Percentiles rank a stretch among this genome's conserved stretches.
Conservation (phyloP, 306 rosid genomes). For the Potentilla sterilis region DNA sequence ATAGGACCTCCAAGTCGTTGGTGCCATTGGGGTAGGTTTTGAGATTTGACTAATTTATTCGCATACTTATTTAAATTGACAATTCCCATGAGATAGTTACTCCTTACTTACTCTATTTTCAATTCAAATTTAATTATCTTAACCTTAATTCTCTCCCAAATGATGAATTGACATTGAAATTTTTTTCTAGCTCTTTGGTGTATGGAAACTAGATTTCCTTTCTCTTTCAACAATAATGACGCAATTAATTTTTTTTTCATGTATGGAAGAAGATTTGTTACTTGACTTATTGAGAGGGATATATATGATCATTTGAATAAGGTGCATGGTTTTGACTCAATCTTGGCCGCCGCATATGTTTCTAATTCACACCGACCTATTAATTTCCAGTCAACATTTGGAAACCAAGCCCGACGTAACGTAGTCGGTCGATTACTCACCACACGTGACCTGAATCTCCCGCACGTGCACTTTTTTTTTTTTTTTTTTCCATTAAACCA, state of each 20-base stretch:
- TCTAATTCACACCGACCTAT: not conserved
- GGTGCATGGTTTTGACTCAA: not conserved
- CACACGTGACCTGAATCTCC: not conserved
- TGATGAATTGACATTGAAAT: too few relatives aligned
- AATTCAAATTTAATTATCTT: not conserved
- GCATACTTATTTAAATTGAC: not conserved
- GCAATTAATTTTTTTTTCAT: not conserved
- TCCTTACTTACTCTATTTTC: not conserved
- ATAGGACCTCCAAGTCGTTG: not conserved
- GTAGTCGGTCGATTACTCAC: not conserved
- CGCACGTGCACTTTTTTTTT: not conserved
- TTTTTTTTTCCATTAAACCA: not conserved
- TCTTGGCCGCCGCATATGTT: not conserved
- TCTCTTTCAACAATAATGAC: not conserved
- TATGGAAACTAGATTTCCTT: not conserved
- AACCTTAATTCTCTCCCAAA: not conserved
- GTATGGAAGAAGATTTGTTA: not conserved
- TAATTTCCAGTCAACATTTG: not conserved
- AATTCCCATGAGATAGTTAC: not conserved
- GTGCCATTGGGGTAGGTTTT: not conserved
- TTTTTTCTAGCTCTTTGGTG: too few relatives aligned
- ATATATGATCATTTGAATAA: not conserved
- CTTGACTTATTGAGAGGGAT: not conserved
- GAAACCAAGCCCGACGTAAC: not conserved
- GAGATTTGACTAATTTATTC: not conserved